Evolutionary conservation across 345 rosid species (phyloP), one percentile per base, ranked within the genome.

Genomic region (Erucastrum elatum): DNA sequence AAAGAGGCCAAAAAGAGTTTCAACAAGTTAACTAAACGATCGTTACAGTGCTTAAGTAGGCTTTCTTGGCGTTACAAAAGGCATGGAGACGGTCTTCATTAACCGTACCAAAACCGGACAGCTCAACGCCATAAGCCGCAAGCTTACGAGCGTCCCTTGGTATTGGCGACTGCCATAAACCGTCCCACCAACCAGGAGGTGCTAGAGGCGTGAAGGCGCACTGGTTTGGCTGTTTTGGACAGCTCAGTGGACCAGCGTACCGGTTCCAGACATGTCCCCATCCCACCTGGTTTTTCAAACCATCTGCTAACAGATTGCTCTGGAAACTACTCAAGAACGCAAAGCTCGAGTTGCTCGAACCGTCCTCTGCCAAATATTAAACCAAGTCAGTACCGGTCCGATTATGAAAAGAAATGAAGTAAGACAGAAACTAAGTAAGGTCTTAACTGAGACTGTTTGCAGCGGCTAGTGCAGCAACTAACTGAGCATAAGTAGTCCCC

Each of bases 221-320:
- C 79, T 95, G 99, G 78, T 89, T 76, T 15, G 90, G 33, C 76
- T 95, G 97, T 37, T 85, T 86, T 0, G 58, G 84, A 74, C 98
- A 95, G 80, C 98, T 93, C 84, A 93, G 82, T 0, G 97, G 99
- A 46, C 99, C 99, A 0, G 94, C 96, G 65, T 87, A 95, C 59
- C 99, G 85, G 79, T 95, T 95, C 99, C 98, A 93, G 16, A 88
- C 89, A 75, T 95, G 99, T 75, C 99, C 98, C 99, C 98, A 93
- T 4, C 98, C 99, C 17, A 86, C 77, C 87, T 93, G 98, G 77
- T 87, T 75, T 83, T 82, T 85, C 64, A 95, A 81, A 61, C 98
- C 98, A 13, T 84, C 89, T 51, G 84, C 66, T 72, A 93, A 67
- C 80, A 93, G 74, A 77, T 87, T 93, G 44, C 89, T 87, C 61